Evolutionary conservation across 1,284 basidiomycete genomes (phyloP), one percentile per base, ranked within the genome.

Genomic region (Trametes sp.): DNA sequence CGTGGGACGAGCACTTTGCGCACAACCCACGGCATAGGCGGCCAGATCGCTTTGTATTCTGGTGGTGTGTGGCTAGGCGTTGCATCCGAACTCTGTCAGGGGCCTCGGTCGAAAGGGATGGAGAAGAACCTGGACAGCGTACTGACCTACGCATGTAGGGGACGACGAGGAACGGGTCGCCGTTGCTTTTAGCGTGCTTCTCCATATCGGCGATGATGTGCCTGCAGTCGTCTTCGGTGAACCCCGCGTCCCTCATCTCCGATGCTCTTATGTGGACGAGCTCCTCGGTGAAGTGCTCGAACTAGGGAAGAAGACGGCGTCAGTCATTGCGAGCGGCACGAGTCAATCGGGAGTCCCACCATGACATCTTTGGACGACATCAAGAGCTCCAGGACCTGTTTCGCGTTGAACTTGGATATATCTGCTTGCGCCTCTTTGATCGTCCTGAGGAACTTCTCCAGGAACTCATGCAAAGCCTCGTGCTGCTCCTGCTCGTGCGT

Each of bases 131-230:
- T 19, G 21, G 49, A 35, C 38, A 4, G 35, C 23, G 21, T n/a
- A 36, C 74, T 21, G 4, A 77, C 78, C 76, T 75, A 57, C 70
- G 67, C 75, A 77, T 77, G 66, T 70, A 80, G 4, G 79, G 79
- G 11, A 79, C 65, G 1, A 74, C 60, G 26, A 75, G 56, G 67
- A 73, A 77, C 1, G 74, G 74, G 53, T 77, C 72, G 11, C 72
- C 76, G 54, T 75, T 62, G 4, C 64, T 53, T 50, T 76, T 73
- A 1, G 76, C 76, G 56, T 77, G 70, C 28, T 69, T 67, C 28
- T 74, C 73, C n/a, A 79, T 62, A 11, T 65, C 64, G 0, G 58
- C 69, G 29, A 72, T 64, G 57, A 80, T 70, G 19, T 61, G 61
- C 23, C 67, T 57, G 35, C 79, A 52, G 35, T 76, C 77, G n/a